Evolutionary conservation across 305 asterid species (phyloP).

Genomic region (Fraxinus sp.): DNA sequence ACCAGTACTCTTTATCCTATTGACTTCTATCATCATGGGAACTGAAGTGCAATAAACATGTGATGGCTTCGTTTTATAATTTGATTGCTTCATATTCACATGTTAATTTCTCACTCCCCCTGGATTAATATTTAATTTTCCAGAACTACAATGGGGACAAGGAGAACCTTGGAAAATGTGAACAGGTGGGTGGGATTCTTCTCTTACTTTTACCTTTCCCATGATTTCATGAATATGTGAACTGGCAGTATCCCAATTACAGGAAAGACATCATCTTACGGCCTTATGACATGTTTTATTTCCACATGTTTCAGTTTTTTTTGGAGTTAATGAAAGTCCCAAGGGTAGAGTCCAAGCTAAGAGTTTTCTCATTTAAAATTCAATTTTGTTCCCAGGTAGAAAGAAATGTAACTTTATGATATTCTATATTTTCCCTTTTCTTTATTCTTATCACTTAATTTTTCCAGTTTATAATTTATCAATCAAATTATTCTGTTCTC

Average conservation of each 20-base stretch:
- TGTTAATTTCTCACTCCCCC: slow-evolving; percentile 24
- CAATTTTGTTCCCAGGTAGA: slow-evolving; percentile 71
- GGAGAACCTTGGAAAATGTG: slow-evolving; percentile 87
- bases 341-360: slow-evolving; percentile 73
- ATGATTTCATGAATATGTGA: slow-evolving; percentile 8
- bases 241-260: slow-evolving; percentile 3
- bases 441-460: slow-evolving; percentile 3
- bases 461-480: slow-evolving; percentile 9
- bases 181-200: slow-evolving; percentile 49
- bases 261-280: background rate
- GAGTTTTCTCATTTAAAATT: slow-evolving; percentile 72
- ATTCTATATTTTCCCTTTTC: slow-evolving; percentile 4
- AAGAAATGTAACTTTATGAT: slow-evolving; percentile 9
- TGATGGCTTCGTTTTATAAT: background rate
- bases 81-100: background rate
- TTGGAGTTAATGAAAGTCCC: slow-evolving; percentile 86
- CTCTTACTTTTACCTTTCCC: slow-evolving; percentile 9
- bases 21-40: slow-evolving; percentile 2
- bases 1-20: background rate
- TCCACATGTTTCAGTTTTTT: slow-evolving; percentile 59
- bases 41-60: background rate
- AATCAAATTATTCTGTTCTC: slow-evolving; percentile 3
- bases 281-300: background rate
- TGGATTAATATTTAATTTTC: slow-evolving; percentile 25
- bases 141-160: slow-evolving; percentile 77